phyloP scores from a whole-genome alignment of 192 early-diverging fungal genomes.

The Backusella macrospora region DNA sequence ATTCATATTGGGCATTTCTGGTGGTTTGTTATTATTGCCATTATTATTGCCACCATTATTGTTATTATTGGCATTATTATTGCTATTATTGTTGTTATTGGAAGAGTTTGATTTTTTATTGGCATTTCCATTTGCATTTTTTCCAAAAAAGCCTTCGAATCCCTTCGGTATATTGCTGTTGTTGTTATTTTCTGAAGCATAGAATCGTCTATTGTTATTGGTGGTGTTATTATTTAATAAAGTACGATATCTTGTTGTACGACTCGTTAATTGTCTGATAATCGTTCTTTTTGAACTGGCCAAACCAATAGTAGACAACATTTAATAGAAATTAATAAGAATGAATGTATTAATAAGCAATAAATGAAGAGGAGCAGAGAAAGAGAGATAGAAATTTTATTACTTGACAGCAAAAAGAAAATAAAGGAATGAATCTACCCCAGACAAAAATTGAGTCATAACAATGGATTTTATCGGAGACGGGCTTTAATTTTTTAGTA shows the following conservation, averaged over 20 bases:
- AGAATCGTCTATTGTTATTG: not conserved
- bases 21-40: slow-evolving; percentile 16
- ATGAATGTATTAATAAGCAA: not conserved
- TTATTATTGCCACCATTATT: not conserved
- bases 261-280: not conserved
- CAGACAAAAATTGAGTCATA: slow-evolving; percentile 13
- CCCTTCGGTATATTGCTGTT: slow-evolving; percentile 57
- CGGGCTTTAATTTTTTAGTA: not conserved
- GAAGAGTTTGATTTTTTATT: slow-evolving; percentile 7
- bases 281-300: slow-evolving; percentile 7
- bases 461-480: not conserved
- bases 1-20: slow-evolving; percentile 47
- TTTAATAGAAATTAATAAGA: slow-evolving; percentile 15
- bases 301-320: not conserved
- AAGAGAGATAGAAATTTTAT: not conserved
- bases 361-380: not conserved
- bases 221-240: not conserved
- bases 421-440: not conserved
- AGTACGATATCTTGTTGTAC: slow-evolving; percentile 11
- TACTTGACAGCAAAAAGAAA: not conserved
- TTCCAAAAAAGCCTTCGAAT: slow-evolving; percentile 73
- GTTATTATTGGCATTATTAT: not conserved
- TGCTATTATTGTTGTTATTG: not conserved
- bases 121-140: slow-evolving; percentile 28
- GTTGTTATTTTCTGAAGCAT: not conserved